These are phyloP conservation scores for Ogataea populi-albae DNA, from an alignment of 805 yeast genomes.

Conservation along the genomic window DNA sequence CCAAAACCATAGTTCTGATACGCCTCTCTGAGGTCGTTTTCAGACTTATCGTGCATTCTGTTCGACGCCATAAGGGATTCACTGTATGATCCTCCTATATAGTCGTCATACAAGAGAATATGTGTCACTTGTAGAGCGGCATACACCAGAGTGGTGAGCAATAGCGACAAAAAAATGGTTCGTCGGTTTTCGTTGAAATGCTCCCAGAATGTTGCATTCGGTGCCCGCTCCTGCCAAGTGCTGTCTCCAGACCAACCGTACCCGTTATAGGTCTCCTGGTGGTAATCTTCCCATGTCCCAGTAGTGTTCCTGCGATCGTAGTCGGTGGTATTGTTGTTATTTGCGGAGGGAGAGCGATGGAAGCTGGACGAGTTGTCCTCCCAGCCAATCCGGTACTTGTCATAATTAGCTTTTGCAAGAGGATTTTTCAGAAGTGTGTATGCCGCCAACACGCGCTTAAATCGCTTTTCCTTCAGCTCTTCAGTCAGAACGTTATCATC, in stretches of 20 bases:
- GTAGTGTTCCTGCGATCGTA: conserved; percentile 14
- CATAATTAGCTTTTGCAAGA: conserved; percentile 42
- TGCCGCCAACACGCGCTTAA: conserved; percentile 56
- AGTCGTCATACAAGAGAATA: conserved; percentile 29
- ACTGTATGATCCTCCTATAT: conserved; percentile 29
- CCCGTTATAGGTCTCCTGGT: conserved; percentile 18
- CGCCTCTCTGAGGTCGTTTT: conserved; percentile 39
- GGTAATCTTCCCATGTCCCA: conserved; percentile 33
- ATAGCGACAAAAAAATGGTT: conserved; percentile 26
- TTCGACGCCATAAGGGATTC: conserved; percentile 18
- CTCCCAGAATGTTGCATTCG: conserved; percentile 25
- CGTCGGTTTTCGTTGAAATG: conserved; percentile 28
- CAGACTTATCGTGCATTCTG: conserved; percentile 39
- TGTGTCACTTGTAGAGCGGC: conserved; percentile 31
- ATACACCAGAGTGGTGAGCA: conserved; percentile 28
- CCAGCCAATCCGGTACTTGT: conserved; percentile 48
- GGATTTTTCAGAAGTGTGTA: conserved; percentile 54
- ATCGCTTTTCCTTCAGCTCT: conserved; percentile 39
- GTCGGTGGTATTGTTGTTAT: conserved; percentile 7
- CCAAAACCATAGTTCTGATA: conserved; percentile 54
- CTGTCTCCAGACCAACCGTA: conserved; percentile 28
- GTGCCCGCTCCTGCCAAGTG: conserved; percentile 26
- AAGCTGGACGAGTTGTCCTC: conserved; percentile 24
- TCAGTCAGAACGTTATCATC: conserved; percentile 13
- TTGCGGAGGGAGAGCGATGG: conserved; percentile 23